phyloP scores from a whole-genome alignment of 2,329 filamentous ascomycete genomes.

The Hyphodiscus sp. region DNA sequence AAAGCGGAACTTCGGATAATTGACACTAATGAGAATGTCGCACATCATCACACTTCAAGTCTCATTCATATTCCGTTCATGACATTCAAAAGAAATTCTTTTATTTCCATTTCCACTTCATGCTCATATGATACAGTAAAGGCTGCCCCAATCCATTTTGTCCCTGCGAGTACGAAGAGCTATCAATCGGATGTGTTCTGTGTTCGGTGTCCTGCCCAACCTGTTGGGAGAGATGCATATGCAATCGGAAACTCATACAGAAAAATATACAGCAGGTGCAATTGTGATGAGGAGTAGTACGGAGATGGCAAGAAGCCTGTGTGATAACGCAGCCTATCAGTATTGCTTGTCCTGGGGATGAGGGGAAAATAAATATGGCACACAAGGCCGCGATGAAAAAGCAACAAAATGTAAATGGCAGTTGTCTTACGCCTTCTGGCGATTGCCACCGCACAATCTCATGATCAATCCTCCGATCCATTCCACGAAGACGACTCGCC shows the following conservation, averaged over 20 bases:
- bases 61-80: too few relatives aligned
- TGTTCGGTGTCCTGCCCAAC: neutral
- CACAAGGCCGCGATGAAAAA: neutral
- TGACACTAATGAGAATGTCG: too few relatives aligned
- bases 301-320: conserved; percentile 23
- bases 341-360: conserved; percentile 10
- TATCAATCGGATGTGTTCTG: neutral
- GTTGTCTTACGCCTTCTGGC: conserved; percentile 22
- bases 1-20: too few relatives aligned
- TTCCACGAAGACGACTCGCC: conserved; percentile 29
- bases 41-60: too few relatives aligned
- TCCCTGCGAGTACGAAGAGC: too few relatives aligned
- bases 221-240: neutral
- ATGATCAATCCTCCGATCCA: conserved; percentile 31
- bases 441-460: conserved; percentile 24
- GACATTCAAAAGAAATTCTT: too few relatives aligned
- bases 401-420: conserved; percentile 2
- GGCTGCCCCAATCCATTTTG: too few relatives aligned
- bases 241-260: neutral
- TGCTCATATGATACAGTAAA: too few relatives aligned
- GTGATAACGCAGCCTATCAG: conserved; percentile 17
- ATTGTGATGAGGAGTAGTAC: conserved; percentile 18
- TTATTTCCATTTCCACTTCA: too few relatives aligned
- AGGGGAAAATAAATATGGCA: neutral
- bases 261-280: conserved; percentile 22